Percentiles rank a stretch among this genome's conserved stretches.
These are phyloP conservation scores for Candida schatavii DNA, from an alignment of 805 yeast species.

Conservation along the genomic window DNA sequence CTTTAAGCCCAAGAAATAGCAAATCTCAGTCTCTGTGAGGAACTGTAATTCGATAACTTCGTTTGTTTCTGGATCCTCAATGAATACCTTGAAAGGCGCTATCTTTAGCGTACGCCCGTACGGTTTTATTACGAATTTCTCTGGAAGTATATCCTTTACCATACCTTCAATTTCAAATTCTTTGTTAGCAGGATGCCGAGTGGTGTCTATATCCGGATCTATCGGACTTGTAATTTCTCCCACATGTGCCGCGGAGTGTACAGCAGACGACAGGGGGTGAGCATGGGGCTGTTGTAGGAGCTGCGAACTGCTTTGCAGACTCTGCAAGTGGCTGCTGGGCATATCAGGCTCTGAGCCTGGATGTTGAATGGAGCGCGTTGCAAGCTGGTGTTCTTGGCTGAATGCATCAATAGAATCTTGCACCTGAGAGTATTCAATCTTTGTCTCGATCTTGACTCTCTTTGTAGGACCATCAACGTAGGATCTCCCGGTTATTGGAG, in stretches of 20 bases:
- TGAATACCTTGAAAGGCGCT: conserved; percentile 19
- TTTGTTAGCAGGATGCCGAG: conserved; percentile 3
- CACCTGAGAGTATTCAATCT: background rate
- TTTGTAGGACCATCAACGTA: background rate
- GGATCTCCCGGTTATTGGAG: background rate
- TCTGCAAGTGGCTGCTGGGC: background rate
- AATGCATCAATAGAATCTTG: background rate
- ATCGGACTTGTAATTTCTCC: background rate
- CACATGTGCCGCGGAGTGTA: background rate
- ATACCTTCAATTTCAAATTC: conserved; percentile 4
- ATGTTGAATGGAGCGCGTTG: background rate
- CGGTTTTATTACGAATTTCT: conserved; percentile 24
- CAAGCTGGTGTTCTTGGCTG: background rate
- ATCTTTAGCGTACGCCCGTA: conserved; percentile 26
- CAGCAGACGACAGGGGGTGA: background rate
- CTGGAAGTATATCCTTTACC: conserved; percentile 10
- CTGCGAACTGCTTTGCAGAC: background rate
- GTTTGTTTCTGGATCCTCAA: conserved; percentile 10
- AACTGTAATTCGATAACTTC: conserved; percentile 17
- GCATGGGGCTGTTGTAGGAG: background rate
- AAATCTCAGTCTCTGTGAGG: conserved; percentile 20
- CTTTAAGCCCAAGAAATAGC: conserved; percentile 19
- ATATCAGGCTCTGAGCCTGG: background rate
- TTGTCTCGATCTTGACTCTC: background rate
- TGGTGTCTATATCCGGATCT: background rate